Conservation (phyloP, 2,329 filamentous ascomycete genomes). For the Byssochlamys sp. region DNA sequence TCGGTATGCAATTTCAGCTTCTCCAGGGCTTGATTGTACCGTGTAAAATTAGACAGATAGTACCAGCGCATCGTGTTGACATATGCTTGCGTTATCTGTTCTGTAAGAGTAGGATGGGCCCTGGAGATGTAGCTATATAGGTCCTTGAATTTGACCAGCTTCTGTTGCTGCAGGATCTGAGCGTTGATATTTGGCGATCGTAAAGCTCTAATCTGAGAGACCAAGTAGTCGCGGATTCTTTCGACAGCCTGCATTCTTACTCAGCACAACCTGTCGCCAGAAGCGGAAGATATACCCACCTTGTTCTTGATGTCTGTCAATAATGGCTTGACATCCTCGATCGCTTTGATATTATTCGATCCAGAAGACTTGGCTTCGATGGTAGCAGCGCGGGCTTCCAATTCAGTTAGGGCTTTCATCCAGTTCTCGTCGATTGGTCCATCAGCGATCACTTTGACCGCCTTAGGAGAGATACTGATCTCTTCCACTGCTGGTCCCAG, state of each 20-base stretch:
- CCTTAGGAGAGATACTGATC: constrained; percentile 72
- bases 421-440: constrained; percentile 84
- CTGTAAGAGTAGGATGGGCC: constrained; percentile 71
- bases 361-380: constrained; percentile 60
- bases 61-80: constrained; percentile 99
- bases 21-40: constrained; percentile 73
- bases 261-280: background rate
- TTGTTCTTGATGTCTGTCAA: constrained; percentile 76
- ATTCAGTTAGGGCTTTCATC: constrained; percentile 69
- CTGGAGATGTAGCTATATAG: constrained; percentile 75
- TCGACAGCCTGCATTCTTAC: constrained; percentile 58
- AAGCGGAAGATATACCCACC: constrained; percentile 33
- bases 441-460: constrained; percentile 77
- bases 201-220: constrained; percentile 86
- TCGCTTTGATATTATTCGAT: constrained; percentile 59
- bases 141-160: constrained; percentile 79
- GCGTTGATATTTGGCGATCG: constrained; percentile 94
- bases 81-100: constrained; percentile 86
- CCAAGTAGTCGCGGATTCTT: constrained; percentile 85
- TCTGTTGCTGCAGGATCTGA: constrained; percentile 90
- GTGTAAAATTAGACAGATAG: constrained; percentile 79
- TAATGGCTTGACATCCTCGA: constrained; percentile 74
- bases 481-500: constrained; percentile 85
- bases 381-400: constrained; percentile 66
- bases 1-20: constrained; percentile 83